These are phyloP conservation scores for Leccinum solheimii DNA, from an alignment of 1,284 basidiomycete species.

Conservation along the genomic window DNA sequence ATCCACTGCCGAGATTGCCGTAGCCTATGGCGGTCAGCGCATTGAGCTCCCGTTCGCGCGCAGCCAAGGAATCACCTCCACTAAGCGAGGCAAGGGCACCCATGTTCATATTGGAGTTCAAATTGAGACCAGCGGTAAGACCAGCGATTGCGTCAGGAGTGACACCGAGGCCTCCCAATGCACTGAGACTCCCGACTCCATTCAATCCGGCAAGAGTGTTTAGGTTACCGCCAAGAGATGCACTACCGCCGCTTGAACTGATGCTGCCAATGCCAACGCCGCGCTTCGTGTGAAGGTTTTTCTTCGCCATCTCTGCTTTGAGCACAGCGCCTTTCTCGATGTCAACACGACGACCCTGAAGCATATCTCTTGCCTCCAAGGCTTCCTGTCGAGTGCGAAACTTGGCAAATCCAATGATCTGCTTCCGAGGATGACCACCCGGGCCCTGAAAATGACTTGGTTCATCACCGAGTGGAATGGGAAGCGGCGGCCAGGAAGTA, in stretches of 20 bases:
- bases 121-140: conserved; percentile 32
- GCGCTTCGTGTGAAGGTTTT: conserved; percentile 95
- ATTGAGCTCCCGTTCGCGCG: conserved; percentile 52
- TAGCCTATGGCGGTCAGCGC: conserved; percentile 52
- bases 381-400: conserved; percentile 90
- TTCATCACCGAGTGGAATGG: conserved; percentile 40
- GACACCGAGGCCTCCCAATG: conserved; percentile 36
- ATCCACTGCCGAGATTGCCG: conserved; percentile 37
- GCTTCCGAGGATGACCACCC: conserved; percentile 67
- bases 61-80: conserved; percentile 33
- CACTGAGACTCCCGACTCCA: conserved; percentile 24
- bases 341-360: conserved; percentile 92
- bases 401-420: conserved; percentile 98
- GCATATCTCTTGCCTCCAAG: conserved; percentile 81
- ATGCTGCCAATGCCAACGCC: conserved; percentile 59
- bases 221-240: conserved; percentile 29
- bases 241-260: conserved; percentile 23
- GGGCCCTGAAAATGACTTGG: conserved; percentile 37
- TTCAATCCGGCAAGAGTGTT: conserved; percentile 31
- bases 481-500: conserved; percentile 62
- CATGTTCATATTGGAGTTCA: conserved; percentile 31
- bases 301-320: conserved; percentile 99
- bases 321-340: conserved; percentile 92
- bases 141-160: conserved; percentile 35
- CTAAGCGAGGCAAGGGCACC: conserved; percentile 26